These are phyloP conservation scores for Scorias spongiosa DNA, from an alignment of 2,329 filamentous ascomycete genomes.

Conservation along the genomic window DNA sequence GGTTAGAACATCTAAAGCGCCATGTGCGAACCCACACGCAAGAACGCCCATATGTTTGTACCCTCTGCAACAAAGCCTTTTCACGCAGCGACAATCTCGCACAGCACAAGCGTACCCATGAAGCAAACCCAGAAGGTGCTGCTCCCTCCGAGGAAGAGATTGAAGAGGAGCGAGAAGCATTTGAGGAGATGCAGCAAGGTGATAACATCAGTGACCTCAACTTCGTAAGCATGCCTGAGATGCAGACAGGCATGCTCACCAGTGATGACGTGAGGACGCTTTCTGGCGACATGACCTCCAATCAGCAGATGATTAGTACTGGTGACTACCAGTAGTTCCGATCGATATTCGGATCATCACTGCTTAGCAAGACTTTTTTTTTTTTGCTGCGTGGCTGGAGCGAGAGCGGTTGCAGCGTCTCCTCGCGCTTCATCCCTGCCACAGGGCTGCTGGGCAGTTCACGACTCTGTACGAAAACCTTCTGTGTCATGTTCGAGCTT, in stretches of 20 bases:
- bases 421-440: too few species aligned
- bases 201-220: constrained; percentile 1
- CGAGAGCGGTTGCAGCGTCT: too few species aligned
- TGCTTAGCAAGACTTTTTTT: too few species aligned
- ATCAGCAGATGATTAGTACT: constrained; percentile 28
- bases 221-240: constrained; percentile 2
- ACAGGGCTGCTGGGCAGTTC: too few species aligned
- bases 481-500: too few species aligned
- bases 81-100: constrained; percentile 97
- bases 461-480: too few species aligned
- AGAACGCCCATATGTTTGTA: constrained; percentile 95
- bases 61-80: constrained; percentile 96
- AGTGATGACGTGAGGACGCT: constrained; percentile 20
- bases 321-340: constrained; percentile 24
- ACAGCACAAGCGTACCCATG: constrained; percentile 78
- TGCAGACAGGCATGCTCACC: constrained; percentile 20
- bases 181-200: constrained; percentile 64
- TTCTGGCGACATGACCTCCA: constrained; percentile 24
- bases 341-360: too few species aligned
- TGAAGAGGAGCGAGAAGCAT: constrained; percentile 75
- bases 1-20: constrained; percentile 96
- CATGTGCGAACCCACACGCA: constrained; percentile 99
- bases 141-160: constrained; percentile 68
- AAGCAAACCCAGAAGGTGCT: constrained; percentile 48
- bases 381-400: too few species aligned